These are phyloP conservation scores for Coleophoma crateriformis DNA, from an alignment of 2,329 filamentous ascomycete genomes.

Conservation along the genomic window DNA sequence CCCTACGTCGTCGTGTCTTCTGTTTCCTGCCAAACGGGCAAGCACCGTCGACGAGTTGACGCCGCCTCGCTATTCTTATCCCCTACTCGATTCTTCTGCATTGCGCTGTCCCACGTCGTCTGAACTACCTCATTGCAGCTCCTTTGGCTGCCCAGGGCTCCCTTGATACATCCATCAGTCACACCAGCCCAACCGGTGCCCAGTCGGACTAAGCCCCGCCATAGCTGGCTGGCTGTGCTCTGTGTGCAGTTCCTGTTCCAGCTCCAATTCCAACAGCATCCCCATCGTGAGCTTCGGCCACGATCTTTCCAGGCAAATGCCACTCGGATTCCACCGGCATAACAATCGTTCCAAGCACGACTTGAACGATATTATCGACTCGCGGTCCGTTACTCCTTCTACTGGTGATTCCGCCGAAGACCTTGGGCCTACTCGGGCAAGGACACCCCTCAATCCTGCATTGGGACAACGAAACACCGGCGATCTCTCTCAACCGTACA, in stretches of 20 bases:
- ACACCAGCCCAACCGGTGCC: conserved; percentile 4
- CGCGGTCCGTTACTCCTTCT: conserved; percentile 5
- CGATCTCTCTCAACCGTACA: conserved; percentile 13
- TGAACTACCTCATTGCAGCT: not conserved
- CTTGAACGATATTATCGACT: conserved; percentile 19
- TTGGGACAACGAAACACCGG: not conserved
- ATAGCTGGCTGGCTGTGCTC: not conserved
- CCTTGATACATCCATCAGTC: too few relatives aligned
- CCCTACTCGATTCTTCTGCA: not conserved
- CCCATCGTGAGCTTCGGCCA: conserved; percentile 20
- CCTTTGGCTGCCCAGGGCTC: too few relatives aligned
- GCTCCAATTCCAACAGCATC: conserved; percentile 1
- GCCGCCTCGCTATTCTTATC: too few relatives aligned
- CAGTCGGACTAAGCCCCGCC: conserved; percentile 1
- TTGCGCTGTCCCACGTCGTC: conserved; percentile 4
- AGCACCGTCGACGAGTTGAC: not conserved
- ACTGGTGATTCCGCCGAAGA: conserved; percentile 4
- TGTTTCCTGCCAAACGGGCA: not conserved
- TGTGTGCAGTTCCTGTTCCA: not conserved
- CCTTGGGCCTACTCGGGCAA: conserved; percentile 3
- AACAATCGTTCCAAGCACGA: conserved; percentile 27
- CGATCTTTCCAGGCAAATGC: conserved; percentile 22
- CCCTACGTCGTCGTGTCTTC: not conserved
- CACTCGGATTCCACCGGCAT: conserved; percentile 23
- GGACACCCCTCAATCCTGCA: conserved; percentile 1